phyloP scores from a whole-genome alignment of 2,329 filamentous ascomycete genomes.

The Pseudogymnoascus sp. region DNA sequence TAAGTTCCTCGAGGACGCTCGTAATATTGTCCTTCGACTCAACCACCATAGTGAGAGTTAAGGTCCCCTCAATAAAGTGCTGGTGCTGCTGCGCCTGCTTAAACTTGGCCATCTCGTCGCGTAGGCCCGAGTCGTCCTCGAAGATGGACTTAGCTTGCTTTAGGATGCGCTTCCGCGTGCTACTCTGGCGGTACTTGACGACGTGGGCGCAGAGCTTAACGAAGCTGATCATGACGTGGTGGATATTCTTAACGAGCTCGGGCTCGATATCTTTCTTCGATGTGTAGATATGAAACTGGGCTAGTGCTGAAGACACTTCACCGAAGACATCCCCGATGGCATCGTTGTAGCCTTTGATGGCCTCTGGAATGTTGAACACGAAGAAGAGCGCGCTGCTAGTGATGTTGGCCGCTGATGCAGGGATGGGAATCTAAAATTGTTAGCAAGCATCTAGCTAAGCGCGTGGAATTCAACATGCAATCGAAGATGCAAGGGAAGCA shows the following conservation, averaged over 20 bases:
- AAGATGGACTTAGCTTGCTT: slow-evolving; percentile 21
- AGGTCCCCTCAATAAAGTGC: slow-evolving; percentile 22
- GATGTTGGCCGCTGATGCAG: neutral
- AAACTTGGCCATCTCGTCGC: slow-evolving; percentile 20
- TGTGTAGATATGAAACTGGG: neutral
- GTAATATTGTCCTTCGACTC: neutral
- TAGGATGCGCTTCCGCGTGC: slow-evolving; percentile 18
- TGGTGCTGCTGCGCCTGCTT: slow-evolving; percentile 18
- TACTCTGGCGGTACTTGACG: slow-evolving; percentile 25
- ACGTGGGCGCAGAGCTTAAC: slow-evolving; percentile 26
- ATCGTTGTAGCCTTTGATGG: neutral
- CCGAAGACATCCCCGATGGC: neutral
- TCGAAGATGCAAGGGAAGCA: slow-evolving; percentile 19
- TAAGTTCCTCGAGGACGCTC: neutral
- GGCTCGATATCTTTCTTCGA: neutral
- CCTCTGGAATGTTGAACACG: neutral
- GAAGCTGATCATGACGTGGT: slow-evolving; percentile 23
- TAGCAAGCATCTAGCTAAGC: neutral
- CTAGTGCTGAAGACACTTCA: neutral
- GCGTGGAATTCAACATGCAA: slow-evolving; percentile 17
- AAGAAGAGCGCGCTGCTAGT: neutral
- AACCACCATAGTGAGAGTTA: slow-evolving; percentile 18
- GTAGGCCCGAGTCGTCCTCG: slow-evolving; percentile 22
- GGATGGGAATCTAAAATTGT: neutral
- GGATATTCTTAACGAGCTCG: slow-evolving; percentile 14